Evolutionary conservation across 257 asterid species (phyloP), one percentile per base, ranked within the genome.

Genomic region (Hygrophila difformis): DNA sequence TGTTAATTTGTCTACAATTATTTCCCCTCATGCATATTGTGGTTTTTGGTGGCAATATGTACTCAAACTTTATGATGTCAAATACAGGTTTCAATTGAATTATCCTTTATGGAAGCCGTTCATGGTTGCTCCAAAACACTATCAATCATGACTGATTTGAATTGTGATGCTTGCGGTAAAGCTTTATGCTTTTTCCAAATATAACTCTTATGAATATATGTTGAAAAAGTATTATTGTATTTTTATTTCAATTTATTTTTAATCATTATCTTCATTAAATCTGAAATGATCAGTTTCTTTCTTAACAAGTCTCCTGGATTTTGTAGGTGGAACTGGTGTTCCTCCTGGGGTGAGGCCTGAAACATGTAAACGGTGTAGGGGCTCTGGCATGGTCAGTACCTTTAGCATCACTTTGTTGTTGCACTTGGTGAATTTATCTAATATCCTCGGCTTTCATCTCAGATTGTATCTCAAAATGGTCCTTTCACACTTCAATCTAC

Each of bases 31-130:
- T n/a, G n/a, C n/a, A n/a, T n/a, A n/a, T n/a, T n/a, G n/a, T n/a
- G n/a, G n/a, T n/a, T n/a, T n/a, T n/a, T n/a, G n/a, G n/a, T n/a
- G n/a, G n/a, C 22, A 11, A 51, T 12, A 36, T 16, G 13, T 18
- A 37, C 47, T 35, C 59, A 39, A 17, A 57, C 47, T 48, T 14
- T 39, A 47, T 19, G 19, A 29, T 61, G 14, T 41, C 16, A 5
- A 35, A 51, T 59, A 52, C 64, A 89, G 98, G 81, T 77, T 8
- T 52, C 94, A 7, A 53, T 84, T 61, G 93, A 79, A 59, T 56
- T 86, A 42, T 82, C 96, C 18, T 86, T 82, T 64, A 86, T 86
- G 96, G 94, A 86, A 71, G 96, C 96, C 61, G 86, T 86, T 43
- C 93, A 86, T 58, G 93, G 94, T 55, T 86, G 96, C 83, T 18